Evolutionary conservation across 1,284 basidiomycete genomes (phyloP).

Genomic region (Malassezia arunalokei): DNA sequence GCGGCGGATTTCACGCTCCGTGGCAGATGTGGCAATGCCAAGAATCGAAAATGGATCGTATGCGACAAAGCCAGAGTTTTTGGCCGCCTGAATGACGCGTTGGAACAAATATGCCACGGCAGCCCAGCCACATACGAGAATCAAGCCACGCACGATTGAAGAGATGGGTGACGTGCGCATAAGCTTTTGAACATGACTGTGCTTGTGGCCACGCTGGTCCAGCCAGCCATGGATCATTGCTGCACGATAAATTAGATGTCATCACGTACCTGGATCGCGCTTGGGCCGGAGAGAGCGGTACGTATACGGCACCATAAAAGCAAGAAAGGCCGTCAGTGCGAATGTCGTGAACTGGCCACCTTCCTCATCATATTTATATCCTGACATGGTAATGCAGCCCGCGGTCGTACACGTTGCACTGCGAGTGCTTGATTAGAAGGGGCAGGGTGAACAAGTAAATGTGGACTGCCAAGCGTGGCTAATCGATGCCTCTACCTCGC

Average conservation of each 20-base stretch:
- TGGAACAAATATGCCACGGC: conserved; percentile 59
- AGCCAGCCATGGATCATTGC: conserved; percentile 26
- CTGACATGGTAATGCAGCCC: conserved; percentile 23
- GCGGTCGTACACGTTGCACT: too few relatives aligned
- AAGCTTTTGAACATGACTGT: conserved; percentile 17
- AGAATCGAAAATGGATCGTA: conserved; percentile 95
- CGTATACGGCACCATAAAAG: conserved; percentile 39
- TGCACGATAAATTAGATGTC: neutral
- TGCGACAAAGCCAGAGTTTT: conserved; percentile 47
- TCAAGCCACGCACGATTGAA: conserved; percentile 3
- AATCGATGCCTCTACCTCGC: too few relatives aligned
- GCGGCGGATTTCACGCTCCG: conserved; percentile 87
- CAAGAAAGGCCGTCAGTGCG: conserved; percentile 39
- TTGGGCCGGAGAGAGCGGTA: conserved; percentile 25
- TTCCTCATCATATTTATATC: conserved; percentile 47
- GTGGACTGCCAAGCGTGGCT: too few relatives aligned
- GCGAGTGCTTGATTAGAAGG: too few relatives aligned
- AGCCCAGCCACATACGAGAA: conserved; percentile 62
- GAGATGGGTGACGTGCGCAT: neutral
- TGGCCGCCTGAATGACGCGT: conserved; percentile 53
- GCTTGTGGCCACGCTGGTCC: conserved; percentile 37
- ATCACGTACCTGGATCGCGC: neutral
- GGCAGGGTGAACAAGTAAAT: too few relatives aligned
- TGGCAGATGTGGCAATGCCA: conserved; percentile 64
- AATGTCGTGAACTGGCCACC: conserved; percentile 45